phyloP scores from a whole-genome alignment of 2,329 filamentous ascomycete genomes.

The Aspergillus calidoustus region DNA sequence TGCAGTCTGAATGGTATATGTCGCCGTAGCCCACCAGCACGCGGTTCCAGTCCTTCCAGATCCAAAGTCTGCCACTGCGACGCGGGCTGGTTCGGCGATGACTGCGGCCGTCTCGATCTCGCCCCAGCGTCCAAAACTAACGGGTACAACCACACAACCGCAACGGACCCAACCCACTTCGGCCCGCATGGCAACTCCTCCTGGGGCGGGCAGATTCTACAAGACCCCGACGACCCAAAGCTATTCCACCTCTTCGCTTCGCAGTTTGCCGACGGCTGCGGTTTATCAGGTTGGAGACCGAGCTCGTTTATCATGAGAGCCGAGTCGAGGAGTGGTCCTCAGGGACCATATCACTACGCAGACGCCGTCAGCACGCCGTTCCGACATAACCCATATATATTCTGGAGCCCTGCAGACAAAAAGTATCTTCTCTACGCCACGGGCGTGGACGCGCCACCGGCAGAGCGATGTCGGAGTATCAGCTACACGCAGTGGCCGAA shows the following conservation, averaged over 20 bases:
- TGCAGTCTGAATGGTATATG: constrained; percentile 50
- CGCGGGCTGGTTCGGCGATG: constrained; percentile 48
- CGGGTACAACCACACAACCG: constrained; percentile 53
- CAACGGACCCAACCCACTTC: constrained; percentile 10
- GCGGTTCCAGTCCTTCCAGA: not conserved
- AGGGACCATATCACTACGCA: constrained; percentile 51
- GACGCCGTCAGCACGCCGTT: constrained; percentile 50
- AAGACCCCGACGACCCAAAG: constrained; percentile 43
- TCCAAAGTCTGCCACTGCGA: constrained; percentile 35
- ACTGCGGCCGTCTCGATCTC: constrained; percentile 54
- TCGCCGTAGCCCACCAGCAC: not conserved
- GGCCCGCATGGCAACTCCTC: constrained; percentile 47
- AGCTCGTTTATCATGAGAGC: constrained; percentile 53
- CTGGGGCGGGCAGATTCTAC: constrained; percentile 55
- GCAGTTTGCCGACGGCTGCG: constrained; percentile 53
- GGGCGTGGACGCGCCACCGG: constrained; percentile 40
- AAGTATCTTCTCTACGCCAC: constrained; percentile 54
- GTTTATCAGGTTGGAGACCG: constrained; percentile 54
- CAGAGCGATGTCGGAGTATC: constrained; percentile 23
- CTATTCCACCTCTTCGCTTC: constrained; percentile 54
- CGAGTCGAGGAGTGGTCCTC: constrained; percentile 49
- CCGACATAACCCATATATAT: constrained; percentile 52
- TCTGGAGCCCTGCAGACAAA: constrained; percentile 52
- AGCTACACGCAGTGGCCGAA: constrained; percentile 15
- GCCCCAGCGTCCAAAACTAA: constrained; percentile 45